Conservation (phyloP, 2,329 filamentous ascomycete species). For the Orbilia quercus region DNA sequence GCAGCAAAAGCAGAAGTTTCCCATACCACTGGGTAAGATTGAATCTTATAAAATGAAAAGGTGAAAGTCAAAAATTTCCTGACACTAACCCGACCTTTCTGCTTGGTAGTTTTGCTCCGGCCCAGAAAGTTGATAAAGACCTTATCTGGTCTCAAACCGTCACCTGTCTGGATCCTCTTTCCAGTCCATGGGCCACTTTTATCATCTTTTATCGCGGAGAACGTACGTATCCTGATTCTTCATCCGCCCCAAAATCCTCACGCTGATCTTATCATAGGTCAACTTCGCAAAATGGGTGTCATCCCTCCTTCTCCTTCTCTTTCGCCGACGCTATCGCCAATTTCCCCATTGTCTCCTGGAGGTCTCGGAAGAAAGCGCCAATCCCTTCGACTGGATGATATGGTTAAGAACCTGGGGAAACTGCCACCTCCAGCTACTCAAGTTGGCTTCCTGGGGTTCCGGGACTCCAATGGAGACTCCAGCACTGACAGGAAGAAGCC, state of each 20-base stretch:
- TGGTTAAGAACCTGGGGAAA: slow-evolving; percentile 51
- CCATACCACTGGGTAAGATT: slow-evolving; percentile 51
- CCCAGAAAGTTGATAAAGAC: slow-evolving; percentile 83
- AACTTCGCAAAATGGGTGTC: slow-evolving; percentile 97
- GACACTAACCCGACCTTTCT: neutral
- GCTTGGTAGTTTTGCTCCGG: slow-evolving; percentile 63
- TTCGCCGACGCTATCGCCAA: slow-evolving; percentile 40
- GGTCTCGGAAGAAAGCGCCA: slow-evolving; percentile 40
- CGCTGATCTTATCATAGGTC: too few species aligned
- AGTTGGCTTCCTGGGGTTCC: slow-evolving; percentile 51
- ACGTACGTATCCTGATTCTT: slow-evolving; percentile 72
- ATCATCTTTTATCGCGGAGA: slow-evolving; percentile 98
- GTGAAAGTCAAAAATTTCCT: neutral
- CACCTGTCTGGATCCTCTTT: slow-evolving; percentile 95
- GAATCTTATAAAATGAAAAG: neutral
- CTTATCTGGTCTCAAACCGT: slow-evolving; percentile 98
- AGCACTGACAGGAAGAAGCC: slow-evolving; percentile 39
- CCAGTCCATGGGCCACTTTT: slow-evolving; percentile 95
- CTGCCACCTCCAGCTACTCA: slow-evolving; percentile 48
- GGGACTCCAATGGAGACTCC: slow-evolving; percentile 32
- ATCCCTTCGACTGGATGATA: slow-evolving; percentile 49
- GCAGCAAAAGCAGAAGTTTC: slow-evolving; percentile 54
- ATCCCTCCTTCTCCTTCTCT: slow-evolving; percentile 73
- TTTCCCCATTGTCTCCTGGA: slow-evolving; percentile 41
- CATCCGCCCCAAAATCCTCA: neutral